These are phyloP conservation scores for Trichoderma guizhouense DNA, from an alignment of 2,329 filamentous ascomycete genomes.

Conservation along the genomic window DNA sequence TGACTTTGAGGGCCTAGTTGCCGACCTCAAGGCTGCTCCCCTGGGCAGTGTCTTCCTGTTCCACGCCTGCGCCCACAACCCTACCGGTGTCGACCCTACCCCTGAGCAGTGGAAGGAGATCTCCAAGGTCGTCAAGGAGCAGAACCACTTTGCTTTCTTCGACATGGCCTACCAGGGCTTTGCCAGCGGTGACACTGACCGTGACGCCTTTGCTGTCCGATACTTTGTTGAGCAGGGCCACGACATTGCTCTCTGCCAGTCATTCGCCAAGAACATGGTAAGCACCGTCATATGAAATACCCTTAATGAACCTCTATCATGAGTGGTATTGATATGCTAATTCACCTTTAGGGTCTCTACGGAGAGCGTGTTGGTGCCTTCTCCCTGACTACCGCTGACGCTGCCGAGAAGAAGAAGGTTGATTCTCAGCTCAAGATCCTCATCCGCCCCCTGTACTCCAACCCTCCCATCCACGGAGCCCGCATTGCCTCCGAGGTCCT, in stretches of 20 bases:
- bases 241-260: constrained; percentile 83
- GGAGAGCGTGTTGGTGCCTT: constrained; percentile 97
- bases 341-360: constrained; percentile 73
- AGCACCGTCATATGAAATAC: constrained; percentile 22
- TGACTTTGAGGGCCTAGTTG: constrained; percentile 91
- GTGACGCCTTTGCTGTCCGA: constrained; percentile 88
- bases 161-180: constrained; percentile 99
- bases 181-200: constrained; percentile 85
- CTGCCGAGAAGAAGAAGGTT: constrained; percentile 90
- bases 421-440: constrained; percentile 99
- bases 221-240: constrained; percentile 93
- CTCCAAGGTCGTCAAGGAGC: constrained; percentile 78
- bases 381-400: constrained; percentile 80
- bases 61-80: constrained; percentile 97
- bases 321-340: rapidly evolving
- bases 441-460: constrained; percentile 95
- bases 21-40: constrained; percentile 85
- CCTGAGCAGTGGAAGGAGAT: constrained; percentile 90
- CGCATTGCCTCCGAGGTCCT: constrained; percentile 91
- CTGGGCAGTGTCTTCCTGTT: constrained; percentile 86
- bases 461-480: constrained; percentile 94
- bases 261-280: constrained; percentile 99
- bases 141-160: constrained; percentile 92
- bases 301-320: background rate
- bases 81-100: constrained; percentile 92